A percentile compares a stretch with the other conserved stretches of the same genome.
phyloP scores from a whole-genome alignment of 2,329 filamentous ascomycete genomes.

The Acarospora socialis region DNA sequence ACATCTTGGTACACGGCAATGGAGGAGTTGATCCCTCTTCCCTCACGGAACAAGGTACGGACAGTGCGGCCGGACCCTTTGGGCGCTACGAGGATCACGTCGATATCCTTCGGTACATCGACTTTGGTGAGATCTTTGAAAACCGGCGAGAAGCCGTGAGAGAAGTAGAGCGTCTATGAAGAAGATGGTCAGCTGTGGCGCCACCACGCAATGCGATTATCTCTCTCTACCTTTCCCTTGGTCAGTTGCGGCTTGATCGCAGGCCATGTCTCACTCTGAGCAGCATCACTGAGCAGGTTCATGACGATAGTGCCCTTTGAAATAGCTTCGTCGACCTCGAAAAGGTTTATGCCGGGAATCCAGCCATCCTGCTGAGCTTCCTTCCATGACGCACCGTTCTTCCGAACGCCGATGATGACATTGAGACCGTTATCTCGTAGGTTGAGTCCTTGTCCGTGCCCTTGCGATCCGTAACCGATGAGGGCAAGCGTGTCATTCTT shows the following conservation, averaged over 20 bases:
- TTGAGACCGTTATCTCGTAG: conserved; percentile 99
- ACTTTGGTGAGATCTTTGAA: conserved; percentile 99
- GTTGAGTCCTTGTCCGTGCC: conserved; percentile 98
- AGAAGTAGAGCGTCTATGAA: conserved; percentile 99
- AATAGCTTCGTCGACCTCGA: conserved; percentile 96
- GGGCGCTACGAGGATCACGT: conserved; percentile 98
- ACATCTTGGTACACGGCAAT: conserved; percentile 98
- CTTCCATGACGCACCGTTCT: conserved; percentile 97
- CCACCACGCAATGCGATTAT: background rate
- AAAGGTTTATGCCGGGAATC: conserved; percentile 97
- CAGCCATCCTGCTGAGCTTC: conserved; percentile 94
- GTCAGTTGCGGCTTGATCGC: conserved; percentile 93
- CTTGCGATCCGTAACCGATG: conserved; percentile 96
- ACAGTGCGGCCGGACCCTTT: conserved; percentile 99
- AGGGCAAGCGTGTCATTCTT: conserved; percentile 98
- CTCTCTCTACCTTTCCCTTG: conserved; percentile 72
- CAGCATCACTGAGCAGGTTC: conserved; percentile 97
- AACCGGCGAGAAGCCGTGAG: conserved; percentile 98
- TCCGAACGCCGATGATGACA: conserved; percentile 96
- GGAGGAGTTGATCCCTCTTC: conserved; percentile 98
- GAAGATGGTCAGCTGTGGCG: conserved; percentile 13
- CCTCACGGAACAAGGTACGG: conserved; percentile 96
- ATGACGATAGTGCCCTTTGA: conserved; percentile 87
- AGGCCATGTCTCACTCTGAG: conserved; percentile 98
- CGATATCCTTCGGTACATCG: conserved; percentile 86